Conservation (phyloP, 192 early-diverging fungal genomes). For the Dimargaris cristalligena region DNA sequence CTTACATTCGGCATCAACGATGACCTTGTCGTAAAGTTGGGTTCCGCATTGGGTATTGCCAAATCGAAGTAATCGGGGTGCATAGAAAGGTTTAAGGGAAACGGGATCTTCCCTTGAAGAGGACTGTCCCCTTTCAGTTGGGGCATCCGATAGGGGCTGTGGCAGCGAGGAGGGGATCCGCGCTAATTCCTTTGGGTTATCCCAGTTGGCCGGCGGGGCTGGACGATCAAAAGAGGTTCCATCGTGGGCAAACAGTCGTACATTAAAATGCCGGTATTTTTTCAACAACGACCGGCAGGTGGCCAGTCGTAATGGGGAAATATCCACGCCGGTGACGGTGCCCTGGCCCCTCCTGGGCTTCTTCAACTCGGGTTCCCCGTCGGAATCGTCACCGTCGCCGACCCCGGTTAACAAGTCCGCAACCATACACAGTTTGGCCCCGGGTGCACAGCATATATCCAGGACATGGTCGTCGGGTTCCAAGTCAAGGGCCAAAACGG, state of each 20-base stretch:
- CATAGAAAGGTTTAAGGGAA: constrained; percentile 49
- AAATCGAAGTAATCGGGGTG: constrained; percentile 44
- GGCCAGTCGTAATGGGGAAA: constrained; percentile 48
- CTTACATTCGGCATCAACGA: constrained; percentile 50
- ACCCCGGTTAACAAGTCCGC: constrained; percentile 46
- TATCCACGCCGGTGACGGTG: constrained; percentile 85
- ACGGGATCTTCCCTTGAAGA: too few species aligned
- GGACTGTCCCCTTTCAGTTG: too few species aligned
- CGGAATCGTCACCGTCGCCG: too few species aligned
- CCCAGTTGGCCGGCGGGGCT: constrained; percentile 38
- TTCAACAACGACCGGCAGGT: constrained; percentile 58
- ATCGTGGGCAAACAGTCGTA: constrained; percentile 61
- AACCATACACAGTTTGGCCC: constrained; percentile 74
- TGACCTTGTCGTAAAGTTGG: constrained; percentile 45
- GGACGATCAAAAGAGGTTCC: constrained; percentile 58
- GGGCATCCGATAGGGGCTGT: not conserved
- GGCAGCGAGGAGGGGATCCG: not conserved
- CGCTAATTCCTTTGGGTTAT: constrained; percentile 15
- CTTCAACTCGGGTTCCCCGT: too few species aligned
- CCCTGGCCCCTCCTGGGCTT: constrained; percentile 45
- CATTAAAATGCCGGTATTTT: constrained; percentile 36
- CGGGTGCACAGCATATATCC: constrained; percentile 77
- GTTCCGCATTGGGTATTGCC: constrained; percentile 31
- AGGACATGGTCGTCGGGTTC: constrained; percentile 67
- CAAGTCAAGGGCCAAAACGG: constrained; percentile 58